Percentiles rank a stretch among this genome's conserved stretches.
Conservation (phyloP, 441 rosid genomes). For the Jatropha multifida region DNA sequence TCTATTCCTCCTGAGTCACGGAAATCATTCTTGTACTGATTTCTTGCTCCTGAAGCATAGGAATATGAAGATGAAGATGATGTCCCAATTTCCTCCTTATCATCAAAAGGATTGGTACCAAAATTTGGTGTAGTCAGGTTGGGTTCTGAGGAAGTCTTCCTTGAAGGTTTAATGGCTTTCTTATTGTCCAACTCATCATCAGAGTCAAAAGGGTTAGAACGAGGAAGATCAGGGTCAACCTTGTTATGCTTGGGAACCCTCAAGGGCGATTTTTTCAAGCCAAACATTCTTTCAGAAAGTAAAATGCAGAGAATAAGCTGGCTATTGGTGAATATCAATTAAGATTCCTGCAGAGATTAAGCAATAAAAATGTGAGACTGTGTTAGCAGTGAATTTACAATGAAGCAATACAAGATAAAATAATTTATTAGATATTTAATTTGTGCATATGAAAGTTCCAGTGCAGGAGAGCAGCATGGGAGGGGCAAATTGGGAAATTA, state of each 20-base stretch:
- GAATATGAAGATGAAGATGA: slow-evolving; percentile 41
- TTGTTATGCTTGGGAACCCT: slow-evolving; percentile 46
- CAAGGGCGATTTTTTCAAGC: slow-evolving; percentile 53
- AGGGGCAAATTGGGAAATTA: background rate
- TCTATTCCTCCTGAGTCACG: slow-evolving; percentile 75
- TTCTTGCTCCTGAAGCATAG: slow-evolving; percentile 31
- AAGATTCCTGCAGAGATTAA: slow-evolving; percentile 18
- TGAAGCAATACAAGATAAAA: background rate
- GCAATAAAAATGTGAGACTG: slow-evolving; percentile 14
- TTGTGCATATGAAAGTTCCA: slow-evolving; percentile 8
- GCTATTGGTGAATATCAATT: slow-evolving; percentile 12
- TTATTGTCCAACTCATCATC: slow-evolving; percentile 58
- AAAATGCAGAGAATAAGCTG: slow-evolving; percentile 12
- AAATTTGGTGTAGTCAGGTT: slow-evolving; percentile 29
- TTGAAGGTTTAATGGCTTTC: slow-evolving; percentile 43
- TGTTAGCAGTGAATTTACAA: background rate
- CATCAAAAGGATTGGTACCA: slow-evolving; percentile 62
- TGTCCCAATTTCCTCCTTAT: slow-evolving; percentile 37
- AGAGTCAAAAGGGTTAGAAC: slow-evolving; percentile 82
- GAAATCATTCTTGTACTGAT: slow-evolving; percentile 69
- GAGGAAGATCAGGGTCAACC: slow-evolving; percentile 40
- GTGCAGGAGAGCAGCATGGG: background rate
- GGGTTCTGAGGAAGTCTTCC: slow-evolving; percentile 55
- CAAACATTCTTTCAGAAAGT: slow-evolving; percentile 44
- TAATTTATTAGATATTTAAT: background rate